Conservation (phyloP, 2,329 filamentous ascomycete species). For the Lachnellula arida region DNA sequence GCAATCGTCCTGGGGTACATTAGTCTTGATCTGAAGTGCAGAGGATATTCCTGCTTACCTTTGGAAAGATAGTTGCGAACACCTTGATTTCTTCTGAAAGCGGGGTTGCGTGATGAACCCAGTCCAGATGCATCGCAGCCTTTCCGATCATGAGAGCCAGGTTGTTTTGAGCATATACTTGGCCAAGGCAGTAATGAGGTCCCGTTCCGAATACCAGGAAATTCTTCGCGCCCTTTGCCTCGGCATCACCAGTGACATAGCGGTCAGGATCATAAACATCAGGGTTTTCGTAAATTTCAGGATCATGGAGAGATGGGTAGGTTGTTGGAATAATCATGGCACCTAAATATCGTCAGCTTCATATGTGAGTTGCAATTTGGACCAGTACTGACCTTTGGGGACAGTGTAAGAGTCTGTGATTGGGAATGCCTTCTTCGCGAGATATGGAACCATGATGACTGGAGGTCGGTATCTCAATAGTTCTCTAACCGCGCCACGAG, state of each 20-base stretch:
- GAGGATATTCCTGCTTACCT: constrained; percentile 53
- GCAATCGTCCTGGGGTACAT: constrained; percentile 66
- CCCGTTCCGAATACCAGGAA: constrained; percentile 94
- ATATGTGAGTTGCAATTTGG: background rate
- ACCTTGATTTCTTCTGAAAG: constrained; percentile 93
- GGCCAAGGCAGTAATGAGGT: constrained; percentile 93
- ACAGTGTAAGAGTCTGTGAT: constrained; percentile 85
- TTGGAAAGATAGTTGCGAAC: constrained; percentile 96
- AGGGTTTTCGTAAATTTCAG: constrained; percentile 85
- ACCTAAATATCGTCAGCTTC: constrained; percentile 40
- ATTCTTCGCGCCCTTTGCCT: constrained; percentile 80
- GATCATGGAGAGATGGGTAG: constrained; percentile 86
- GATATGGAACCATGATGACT: constrained; percentile 94
- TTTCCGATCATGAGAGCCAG: constrained; percentile 87
- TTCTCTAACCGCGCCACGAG: constrained; percentile 86
- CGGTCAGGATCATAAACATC: constrained; percentile 87
- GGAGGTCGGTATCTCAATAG: constrained; percentile 90
- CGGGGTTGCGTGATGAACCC: constrained; percentile 82
- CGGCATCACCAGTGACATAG: constrained; percentile 84
- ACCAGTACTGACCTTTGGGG: constrained; percentile 62
- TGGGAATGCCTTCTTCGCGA: constrained; percentile 92
- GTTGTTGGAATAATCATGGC: constrained; percentile 93
- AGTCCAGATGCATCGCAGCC: constrained; percentile 80
- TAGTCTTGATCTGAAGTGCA: constrained; percentile 13
- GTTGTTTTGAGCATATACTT: constrained; percentile 86